These are phyloP conservation scores for Daedaleopsis nitida DNA, from an alignment of 768 basidiomycete species.

Conservation along the genomic window DNA sequence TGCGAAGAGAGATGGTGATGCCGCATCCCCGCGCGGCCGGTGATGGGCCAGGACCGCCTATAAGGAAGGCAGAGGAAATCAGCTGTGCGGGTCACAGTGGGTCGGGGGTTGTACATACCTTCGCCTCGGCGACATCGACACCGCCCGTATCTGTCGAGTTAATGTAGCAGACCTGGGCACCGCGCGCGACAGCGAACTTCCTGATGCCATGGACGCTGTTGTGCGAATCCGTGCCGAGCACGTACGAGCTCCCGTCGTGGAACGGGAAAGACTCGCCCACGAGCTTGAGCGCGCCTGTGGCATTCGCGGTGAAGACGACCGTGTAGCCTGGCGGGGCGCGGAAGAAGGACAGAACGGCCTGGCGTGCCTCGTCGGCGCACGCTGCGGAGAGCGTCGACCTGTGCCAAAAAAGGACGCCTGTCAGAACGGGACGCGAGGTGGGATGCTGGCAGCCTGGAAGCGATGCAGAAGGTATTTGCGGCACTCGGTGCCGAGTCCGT, in stretches of 20 bases:
- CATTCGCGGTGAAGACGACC: conserved; percentile 82
- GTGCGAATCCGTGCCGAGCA: conserved; percentile 79
- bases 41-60: conserved; percentile 59
- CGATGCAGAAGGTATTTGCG: not conserved
- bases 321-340: conserved; percentile 74
- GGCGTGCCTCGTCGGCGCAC: conserved; percentile 68
- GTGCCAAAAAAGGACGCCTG: conserved; percentile 6
- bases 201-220: conserved; percentile 85
- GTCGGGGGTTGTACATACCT: conserved; percentile 47
- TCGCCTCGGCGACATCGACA: conserved; percentile 55
- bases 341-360: conserved; percentile 76
- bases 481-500: conserved; percentile 18
- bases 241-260: conserved; percentile 52
- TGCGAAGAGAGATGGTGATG: conserved; percentile 65
- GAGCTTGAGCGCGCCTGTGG: conserved; percentile 77
- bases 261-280: conserved; percentile 84
- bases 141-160: conserved; percentile 66
- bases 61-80: not conserved
- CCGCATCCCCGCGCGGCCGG: conserved; percentile 45
- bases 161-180: conserved; percentile 65
- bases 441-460: not conserved
- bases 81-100: not conserved
- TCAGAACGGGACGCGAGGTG: conserved; percentile 5
- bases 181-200: conserved; percentile 60
- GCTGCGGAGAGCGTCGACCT: conserved; percentile 74